Evolutionary conservation across 176 grass and related monocot species (phyloP), one percentile per base, ranked within the genome.

Genomic region (Metroxylon sagu): DNA sequence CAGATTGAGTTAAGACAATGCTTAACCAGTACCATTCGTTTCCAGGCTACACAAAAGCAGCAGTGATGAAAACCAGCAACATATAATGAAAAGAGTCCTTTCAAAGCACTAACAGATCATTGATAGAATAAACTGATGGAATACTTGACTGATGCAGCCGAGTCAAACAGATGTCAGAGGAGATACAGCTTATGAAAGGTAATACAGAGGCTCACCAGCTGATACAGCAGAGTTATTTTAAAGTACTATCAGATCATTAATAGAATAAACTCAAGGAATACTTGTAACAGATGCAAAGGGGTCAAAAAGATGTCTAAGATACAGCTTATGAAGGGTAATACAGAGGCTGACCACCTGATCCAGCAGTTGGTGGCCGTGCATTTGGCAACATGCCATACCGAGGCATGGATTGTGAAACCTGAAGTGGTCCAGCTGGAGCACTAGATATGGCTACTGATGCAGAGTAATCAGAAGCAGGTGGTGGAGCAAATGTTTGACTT

Each of bases 331-430:
- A 39, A 68, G n/a, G 27, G 29, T 55, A 68, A 23, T 68, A 56
- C 3, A 27, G 28, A 39, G 65, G 65, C 28, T 55, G 65, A 23
- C 28, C 35, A 55, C 0, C 5, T 4, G 65, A 19, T 39, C 52
- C 18, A 35, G 28, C 27, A 55, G 18, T 29, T 56, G 52, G 5
- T 39, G 57, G 68, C 4, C 18, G 68, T 60, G 71, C 59, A 78
- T 48, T 67, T 71, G 61, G 49, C 17, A 66, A 53, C 0, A 66
- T 31, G 53, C 81, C 70, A 52, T 85, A 89, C 1, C 82, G 82
- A 54, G 63, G 56, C 67, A 77, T 79, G 29, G 74, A 71, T 30
- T 81, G 75, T 5, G 76, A 82, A 26, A 53, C 67, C 52, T 82
- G 82, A 67, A 69, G 75, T 23, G 70, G 53, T 18, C 61, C 53